Percentiles rank a stretch among this genome's conserved stretches.
Evolutionary conservation across 2,329 filamentous ascomycete genomes (phyloP).

Genomic region (Diplodia intermedia): DNA sequence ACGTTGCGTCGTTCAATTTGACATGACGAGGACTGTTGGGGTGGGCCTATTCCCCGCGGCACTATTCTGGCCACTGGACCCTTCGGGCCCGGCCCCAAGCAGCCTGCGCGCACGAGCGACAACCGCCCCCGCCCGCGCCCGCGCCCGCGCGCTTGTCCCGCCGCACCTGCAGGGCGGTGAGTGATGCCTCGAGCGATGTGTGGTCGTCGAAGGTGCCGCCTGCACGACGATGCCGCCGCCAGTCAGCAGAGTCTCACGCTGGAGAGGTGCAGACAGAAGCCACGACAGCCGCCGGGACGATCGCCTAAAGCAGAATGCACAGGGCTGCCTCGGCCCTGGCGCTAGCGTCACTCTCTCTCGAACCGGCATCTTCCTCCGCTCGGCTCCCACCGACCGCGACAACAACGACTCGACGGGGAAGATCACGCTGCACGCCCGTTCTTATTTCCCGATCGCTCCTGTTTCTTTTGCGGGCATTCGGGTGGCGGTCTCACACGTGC

Average conservation of each 20-base stretch:
- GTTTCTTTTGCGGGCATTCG: not conserved
- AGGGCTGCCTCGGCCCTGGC: not conserved
- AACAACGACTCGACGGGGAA: not conserved
- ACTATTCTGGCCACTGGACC: conserved; percentile 1
- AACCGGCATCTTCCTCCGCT: conserved; percentile 13
- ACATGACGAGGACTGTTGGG: conserved; percentile 7
- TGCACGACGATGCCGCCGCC: not conserved
- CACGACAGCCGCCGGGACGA: conserved; percentile 1
- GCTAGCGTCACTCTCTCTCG: not conserved
- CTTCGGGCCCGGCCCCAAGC: not conserved
- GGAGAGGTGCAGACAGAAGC: not conserved
- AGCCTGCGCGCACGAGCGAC: not conserved
- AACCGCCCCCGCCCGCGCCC: not conserved
- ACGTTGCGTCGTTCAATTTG: conserved; percentile 16
- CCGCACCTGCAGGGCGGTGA: not conserved
- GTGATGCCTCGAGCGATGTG: not conserved
- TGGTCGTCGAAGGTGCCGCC: not conserved
- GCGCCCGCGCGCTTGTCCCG: not conserved
- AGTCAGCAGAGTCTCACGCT: not conserved
- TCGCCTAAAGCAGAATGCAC: not conserved
- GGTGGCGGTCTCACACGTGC: not conserved
- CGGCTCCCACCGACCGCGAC: not conserved
- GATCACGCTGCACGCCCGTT: conserved; percentile 15
- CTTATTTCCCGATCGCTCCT: not conserved
- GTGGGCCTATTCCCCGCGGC: conserved; percentile 27